Percentiles rank a stretch among this genome's conserved stretches.
These are phyloP conservation scores for Pezicula neosporulosa DNA, from an alignment of 2,329 filamentous ascomycete genomes.

Conservation along the genomic window DNA sequence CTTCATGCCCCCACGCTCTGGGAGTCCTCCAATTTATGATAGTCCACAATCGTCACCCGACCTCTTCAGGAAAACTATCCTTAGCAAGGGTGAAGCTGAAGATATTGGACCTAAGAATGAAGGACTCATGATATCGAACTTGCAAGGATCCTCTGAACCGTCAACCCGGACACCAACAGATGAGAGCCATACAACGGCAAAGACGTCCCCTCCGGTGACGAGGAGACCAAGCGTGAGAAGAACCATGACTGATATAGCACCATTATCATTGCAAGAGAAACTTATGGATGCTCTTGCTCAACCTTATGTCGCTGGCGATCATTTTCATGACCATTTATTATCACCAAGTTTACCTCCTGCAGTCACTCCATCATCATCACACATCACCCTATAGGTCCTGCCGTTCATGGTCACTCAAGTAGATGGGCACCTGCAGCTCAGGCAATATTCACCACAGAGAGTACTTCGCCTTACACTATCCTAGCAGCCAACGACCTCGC, in stretches of 20 bases:
- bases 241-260: constrained; percentile 80
- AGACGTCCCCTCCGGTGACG: constrained; percentile 51
- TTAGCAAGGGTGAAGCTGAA: constrained; percentile 6
- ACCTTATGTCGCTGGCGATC: constrained; percentile 48
- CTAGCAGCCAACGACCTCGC: constrained; percentile 94
- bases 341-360: constrained; percentile 40
- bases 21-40: constrained; percentile 44
- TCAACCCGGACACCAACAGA: constrained; percentile 54
- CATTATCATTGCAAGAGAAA: constrained; percentile 73
- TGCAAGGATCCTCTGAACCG: constrained; percentile 35
- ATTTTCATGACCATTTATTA: constrained; percentile 20
- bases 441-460: constrained; percentile 96
- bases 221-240: constrained; percentile 72
- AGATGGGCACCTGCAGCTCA: constrained; percentile 89
- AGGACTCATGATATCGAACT: neutral
- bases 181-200: constrained; percentile 49
- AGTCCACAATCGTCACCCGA: constrained; percentile 21
- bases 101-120: constrained; percentile 16
- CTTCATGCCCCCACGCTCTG: constrained; percentile 55
- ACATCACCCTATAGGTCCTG: constrained; percentile 42
- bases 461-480: constrained; percentile 89
- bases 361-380: constrained; percentile 26
- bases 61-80: constrained; percentile 11
- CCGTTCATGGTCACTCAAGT: constrained; percentile 83
- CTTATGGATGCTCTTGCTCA: constrained; percentile 82